A percentile compares a stretch with the other conserved stretches of the same genome.
Evolutionary conservation across 192 early-diverging fungal genomes (phyloP).

Genomic region (Backusella westeae): DNA sequence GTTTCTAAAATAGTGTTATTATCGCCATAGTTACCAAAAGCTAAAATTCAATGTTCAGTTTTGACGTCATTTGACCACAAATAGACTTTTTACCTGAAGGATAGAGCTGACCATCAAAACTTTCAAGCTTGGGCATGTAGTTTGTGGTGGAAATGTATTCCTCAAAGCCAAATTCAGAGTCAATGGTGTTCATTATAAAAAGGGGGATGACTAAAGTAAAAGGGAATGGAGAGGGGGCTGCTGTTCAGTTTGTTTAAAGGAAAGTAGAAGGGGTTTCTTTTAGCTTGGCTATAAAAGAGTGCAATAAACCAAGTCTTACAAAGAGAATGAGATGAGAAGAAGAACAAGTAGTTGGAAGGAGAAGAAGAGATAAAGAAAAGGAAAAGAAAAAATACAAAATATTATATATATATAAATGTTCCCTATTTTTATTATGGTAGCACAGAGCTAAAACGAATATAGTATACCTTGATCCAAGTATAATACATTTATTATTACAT

Average conservation of each 20-base stretch:
- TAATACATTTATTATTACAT: not conserved
- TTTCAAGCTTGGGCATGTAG: slow-evolving; percentile 11
- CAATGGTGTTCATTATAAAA: slow-evolving; percentile 4
- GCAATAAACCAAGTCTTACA: slow-evolving; percentile 1
- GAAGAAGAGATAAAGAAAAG: not conserved
- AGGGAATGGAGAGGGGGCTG: not conserved
- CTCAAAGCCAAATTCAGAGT: slow-evolving; percentile 17
- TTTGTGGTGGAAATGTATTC: slow-evolving; percentile 10
- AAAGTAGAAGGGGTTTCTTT: not conserved
- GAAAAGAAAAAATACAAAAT: not conserved
- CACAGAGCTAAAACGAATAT: not conserved
- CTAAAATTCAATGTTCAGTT: not conserved
- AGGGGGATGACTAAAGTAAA: not conserved
- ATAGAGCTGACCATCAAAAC: slow-evolving; percentile 4
- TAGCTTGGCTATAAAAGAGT: slow-evolving; percentile 5
- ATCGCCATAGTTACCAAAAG: slow-evolving; percentile 16
- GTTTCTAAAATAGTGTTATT: slow-evolving; percentile 8
- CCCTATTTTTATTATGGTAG: not conserved
- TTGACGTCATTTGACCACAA: slow-evolving; percentile 11
- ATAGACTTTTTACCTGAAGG: not conserved
- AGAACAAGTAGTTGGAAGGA: not conserved
- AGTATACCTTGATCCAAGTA: not conserved
- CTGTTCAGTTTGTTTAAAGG: not conserved
- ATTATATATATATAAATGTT: not conserved
- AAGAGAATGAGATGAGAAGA: not conserved